Evolutionary conservation across 2,329 filamentous ascomycete genomes (phyloP).

Genomic region (Talaromyces sp.): DNA sequence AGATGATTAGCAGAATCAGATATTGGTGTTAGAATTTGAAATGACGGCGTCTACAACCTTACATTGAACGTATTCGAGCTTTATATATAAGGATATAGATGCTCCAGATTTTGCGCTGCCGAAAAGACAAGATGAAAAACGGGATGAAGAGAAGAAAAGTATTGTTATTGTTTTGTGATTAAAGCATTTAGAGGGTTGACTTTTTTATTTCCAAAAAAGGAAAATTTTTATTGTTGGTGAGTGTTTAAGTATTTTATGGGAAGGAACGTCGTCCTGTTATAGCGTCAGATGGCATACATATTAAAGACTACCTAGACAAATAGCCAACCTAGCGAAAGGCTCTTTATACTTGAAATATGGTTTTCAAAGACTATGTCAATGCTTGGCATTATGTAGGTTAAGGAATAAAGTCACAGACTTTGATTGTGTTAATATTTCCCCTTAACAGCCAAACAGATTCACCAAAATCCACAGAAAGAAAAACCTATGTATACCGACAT

Average conservation of each 20-base stretch:
- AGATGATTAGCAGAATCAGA: background rate
- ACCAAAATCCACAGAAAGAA: background rate
- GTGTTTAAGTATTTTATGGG: no score
- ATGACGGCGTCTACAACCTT: background rate
- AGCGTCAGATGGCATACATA: no score
- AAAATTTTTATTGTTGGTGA: background rate
- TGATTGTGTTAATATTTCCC: background rate
- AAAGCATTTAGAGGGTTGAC: background rate
- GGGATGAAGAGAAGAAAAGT: background rate
- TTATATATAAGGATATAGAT: background rate
- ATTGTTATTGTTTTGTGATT: background rate
- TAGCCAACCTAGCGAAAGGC: no score
- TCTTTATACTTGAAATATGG: no score
- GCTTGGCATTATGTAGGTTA: no score
- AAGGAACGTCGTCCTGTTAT: no score
- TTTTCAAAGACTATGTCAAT: no score
- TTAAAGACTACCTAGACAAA: no score
- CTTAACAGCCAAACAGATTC: background rate
- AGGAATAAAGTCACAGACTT: background rate
- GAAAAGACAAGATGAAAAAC: background rate
- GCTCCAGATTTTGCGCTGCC: background rate
- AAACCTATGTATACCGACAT: background rate
- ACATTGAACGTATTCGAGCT: background rate
- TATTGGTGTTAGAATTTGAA: background rate
- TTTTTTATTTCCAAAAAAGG: background rate